Evolutionary conservation across 1,284 basidiomycete species (phyloP).

Genomic region (Ceratobasidium sp.): DNA sequence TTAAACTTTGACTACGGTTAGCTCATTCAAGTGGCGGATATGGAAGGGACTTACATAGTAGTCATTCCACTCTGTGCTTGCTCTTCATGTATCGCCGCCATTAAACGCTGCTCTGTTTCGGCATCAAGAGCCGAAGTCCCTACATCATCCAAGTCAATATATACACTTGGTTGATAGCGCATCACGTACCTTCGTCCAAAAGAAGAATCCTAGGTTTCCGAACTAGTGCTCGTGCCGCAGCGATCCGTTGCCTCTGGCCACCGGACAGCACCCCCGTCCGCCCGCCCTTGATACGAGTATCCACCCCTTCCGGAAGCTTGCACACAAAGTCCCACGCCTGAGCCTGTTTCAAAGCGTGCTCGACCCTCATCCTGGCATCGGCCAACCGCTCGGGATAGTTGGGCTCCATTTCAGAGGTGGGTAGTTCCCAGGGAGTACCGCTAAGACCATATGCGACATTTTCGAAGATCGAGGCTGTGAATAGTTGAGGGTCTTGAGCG

Average conservation of each 20-base stretch:
- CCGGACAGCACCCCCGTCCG: conserved; percentile 49
- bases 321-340: conserved; percentile 54
- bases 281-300: conserved; percentile 53
- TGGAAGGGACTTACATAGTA: conserved; percentile 44
- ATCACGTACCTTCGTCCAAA: conserved; percentile 50
- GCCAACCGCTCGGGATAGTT: conserved; percentile 45
- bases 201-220: conserved; percentile 52
- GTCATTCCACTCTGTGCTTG: conserved; percentile 49
- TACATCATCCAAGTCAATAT: conserved; percentile 44
- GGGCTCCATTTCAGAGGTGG: conserved; percentile 42
- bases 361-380: conserved; percentile 45
- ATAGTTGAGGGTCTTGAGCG: conserved; percentile 54
- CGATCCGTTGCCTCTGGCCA: conserved; percentile 53
- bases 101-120: conserved; percentile 52
- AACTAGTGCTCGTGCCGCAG: conserved; percentile 54
- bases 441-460: conserved; percentile 54
- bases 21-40: not conserved
- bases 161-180: conserved; percentile 21
- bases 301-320: conserved; percentile 52
- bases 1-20: conserved; percentile 43
- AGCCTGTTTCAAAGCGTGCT: conserved; percentile 48
- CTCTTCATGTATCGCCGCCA: conserved; percentile 49
- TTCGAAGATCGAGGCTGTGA: conserved; percentile 52
- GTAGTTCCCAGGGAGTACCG: conserved; percentile 47
- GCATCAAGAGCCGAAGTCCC: conserved; percentile 52